Conservation (phyloP, 805 yeast genomes). For the Candida krabiensis region DNA sequence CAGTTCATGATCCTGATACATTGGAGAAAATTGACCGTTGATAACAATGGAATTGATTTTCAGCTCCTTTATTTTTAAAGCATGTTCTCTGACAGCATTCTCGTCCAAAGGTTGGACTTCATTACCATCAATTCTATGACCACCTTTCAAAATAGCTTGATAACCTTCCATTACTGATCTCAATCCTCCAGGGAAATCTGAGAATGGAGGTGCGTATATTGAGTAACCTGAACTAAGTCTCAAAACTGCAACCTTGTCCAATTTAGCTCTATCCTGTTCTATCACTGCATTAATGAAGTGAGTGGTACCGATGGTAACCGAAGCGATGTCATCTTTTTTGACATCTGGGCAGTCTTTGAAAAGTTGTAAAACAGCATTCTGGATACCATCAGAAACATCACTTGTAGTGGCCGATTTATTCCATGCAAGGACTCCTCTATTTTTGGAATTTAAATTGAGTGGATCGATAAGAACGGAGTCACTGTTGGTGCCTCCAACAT, state of each 20-base stretch:
- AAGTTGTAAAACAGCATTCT: conserved; percentile 32
- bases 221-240: conserved; percentile 44
- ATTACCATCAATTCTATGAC: conserved; percentile 39
- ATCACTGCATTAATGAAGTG: conserved; percentile 49
- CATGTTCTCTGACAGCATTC: conserved; percentile 5
- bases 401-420: conserved; percentile 42
- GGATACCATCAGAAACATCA: conserved; percentile 42
- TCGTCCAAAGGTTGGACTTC: conserved; percentile 34
- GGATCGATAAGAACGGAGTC: conserved; percentile 45
- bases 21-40: conserved; percentile 39
- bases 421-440: conserved; percentile 37
- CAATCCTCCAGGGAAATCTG: conserved; percentile 42
- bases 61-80: conserved; percentile 26
- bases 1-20: conserved; percentile 36
- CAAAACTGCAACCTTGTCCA: conserved; percentile 43
- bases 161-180: conserved; percentile 34
- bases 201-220: conserved; percentile 36
- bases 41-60: conserved; percentile 38
- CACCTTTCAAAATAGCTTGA: conserved; percentile 35
- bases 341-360: conserved; percentile 22
- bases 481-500: conserved; percentile 51
- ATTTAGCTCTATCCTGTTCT: conserved; percentile 39
- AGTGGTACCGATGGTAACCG: conserved; percentile 49
- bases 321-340: conserved; percentile 27
- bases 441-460: conserved; percentile 9